Conservation (phyloP, 2,329 filamentous ascomycete genomes). For the Aspergillus flavus region DNA sequence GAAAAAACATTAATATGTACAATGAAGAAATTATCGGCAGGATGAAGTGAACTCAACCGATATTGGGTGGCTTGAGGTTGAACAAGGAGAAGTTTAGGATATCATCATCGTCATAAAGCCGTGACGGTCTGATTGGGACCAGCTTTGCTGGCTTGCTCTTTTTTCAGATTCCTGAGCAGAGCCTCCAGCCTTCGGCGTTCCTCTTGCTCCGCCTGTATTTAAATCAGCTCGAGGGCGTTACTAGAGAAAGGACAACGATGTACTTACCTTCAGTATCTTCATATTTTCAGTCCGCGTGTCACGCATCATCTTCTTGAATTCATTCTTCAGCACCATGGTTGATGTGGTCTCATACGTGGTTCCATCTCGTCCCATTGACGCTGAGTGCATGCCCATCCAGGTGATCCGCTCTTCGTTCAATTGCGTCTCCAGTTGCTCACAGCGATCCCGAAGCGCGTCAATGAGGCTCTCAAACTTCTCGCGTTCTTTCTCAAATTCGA, state of each 20-base stretch:
- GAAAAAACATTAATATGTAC: conserved; percentile 23
- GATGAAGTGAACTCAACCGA: conserved; percentile 11
- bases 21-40: conserved; percentile 17
- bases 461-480: conserved; percentile 65
- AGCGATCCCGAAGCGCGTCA: conserved; percentile 65
- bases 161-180: conserved; percentile 56
- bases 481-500: conserved; percentile 72
- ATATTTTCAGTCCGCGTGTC: conserved; percentile 68
- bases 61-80: not conserved
- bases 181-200: conserved; percentile 69
- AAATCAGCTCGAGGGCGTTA: conserved; percentile 20
- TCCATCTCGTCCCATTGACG: conserved; percentile 42
- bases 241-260: not conserved
- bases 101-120: conserved; percentile 38
- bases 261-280: conserved; percentile 65
- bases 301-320: conserved; percentile 81
- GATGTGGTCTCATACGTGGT: conserved; percentile 60
- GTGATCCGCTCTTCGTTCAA: conserved; percentile 69
- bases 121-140: conserved; percentile 36
- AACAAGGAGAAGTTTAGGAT: conserved; percentile 13
- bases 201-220: conserved; percentile 67
- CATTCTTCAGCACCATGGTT: conserved; percentile 69
- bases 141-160: conserved; percentile 43
- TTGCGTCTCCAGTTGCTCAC: conserved; percentile 64
- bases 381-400: conserved; percentile 64